Percentiles rank a stretch among this genome's conserved stretches.
These are phyloP conservation scores for Fomitopsis palustris DNA, from an alignment of 1,284 basidiomycete genomes.

Conservation along the genomic window DNA sequence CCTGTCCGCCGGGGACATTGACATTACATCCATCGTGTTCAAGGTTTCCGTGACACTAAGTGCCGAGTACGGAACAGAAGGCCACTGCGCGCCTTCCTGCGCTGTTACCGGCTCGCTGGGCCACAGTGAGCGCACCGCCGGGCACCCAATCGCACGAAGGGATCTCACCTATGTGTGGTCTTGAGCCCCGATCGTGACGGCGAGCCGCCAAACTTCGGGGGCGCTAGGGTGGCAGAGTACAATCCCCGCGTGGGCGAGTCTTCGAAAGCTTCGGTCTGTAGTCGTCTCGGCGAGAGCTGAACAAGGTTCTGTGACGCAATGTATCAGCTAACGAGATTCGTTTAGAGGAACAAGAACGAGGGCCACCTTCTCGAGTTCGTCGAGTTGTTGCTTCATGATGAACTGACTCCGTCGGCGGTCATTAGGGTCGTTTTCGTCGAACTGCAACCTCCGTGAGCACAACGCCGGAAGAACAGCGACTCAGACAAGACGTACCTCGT, in stretches of 20 bases:
- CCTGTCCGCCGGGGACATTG: slow-evolving; percentile 9
- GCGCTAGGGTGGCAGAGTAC: slow-evolving; percentile 26
- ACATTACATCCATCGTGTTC: background rate
- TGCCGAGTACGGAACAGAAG: slow-evolving; percentile 34
- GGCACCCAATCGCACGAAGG: slow-evolving; percentile 1
- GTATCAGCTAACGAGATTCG: too few species aligned
- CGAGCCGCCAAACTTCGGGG: slow-evolving; percentile 20
- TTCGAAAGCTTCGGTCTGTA: slow-evolving; percentile 46
- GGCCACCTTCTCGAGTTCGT: slow-evolving; percentile 67
- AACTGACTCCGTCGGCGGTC: slow-evolving; percentile 70
- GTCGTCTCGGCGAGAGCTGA: slow-evolving; percentile 63
- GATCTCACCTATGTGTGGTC: background rate
- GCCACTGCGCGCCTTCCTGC: slow-evolving; percentile 30
- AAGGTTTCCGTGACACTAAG: slow-evolving; percentile 19
- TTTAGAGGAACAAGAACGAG: slow-evolving; percentile 16
- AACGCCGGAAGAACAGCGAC: background rate
- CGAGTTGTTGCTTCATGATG: slow-evolving; percentile 64
- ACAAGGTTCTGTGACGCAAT: slow-evolving; percentile 48
- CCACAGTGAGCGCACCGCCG: slow-evolving; percentile 10
- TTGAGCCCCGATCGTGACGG: background rate
- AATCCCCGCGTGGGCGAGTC: slow-evolving; percentile 31
- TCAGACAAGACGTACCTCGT: slow-evolving; percentile 22
- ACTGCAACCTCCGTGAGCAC: slow-evolving; percentile 34
- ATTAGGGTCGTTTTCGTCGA: slow-evolving; percentile 63
- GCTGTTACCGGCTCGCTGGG: slow-evolving; percentile 6